Evolutionary conservation across 176 grass and related monocot species (phyloP).

Genomic region (Zizania latifolia): DNA sequence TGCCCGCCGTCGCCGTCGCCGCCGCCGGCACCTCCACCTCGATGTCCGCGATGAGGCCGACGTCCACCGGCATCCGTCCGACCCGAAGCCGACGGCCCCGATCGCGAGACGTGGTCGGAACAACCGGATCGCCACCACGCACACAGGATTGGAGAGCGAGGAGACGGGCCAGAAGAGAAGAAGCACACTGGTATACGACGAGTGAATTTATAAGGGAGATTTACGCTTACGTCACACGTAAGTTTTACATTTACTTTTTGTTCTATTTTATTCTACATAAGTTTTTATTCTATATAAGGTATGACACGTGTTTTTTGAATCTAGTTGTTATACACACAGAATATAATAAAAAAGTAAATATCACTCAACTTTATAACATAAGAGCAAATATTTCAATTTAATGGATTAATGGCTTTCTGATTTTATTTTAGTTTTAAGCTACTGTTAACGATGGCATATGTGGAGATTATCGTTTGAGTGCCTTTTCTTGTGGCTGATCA

Average conservation of each 20-base stretch:
- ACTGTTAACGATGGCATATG: neutral
- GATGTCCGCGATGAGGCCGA: neutral
- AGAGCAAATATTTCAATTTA: too few relatives aligned
- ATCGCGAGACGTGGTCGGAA: neutral
- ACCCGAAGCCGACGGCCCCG: neutral
- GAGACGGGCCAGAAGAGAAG: neutral
- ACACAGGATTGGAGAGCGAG: neutral
- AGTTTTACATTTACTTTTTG: too few relatives aligned
- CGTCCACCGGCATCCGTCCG: conserved; percentile 35
- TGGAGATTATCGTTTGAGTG: conserved; percentile 15
- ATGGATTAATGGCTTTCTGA: neutral
- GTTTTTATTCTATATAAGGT: too few relatives aligned
- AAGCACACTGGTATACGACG: too few relatives aligned
- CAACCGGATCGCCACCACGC: neutral
- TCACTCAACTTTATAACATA: too few relatives aligned
- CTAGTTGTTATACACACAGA: too few relatives aligned
- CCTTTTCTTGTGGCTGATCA: neutral
- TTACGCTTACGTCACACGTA: too few relatives aligned
- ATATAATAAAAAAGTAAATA: too few relatives aligned
- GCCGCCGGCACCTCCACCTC: conserved; percentile 15
- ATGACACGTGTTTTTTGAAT: too few relatives aligned
- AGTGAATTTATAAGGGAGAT: neutral
- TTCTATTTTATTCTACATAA: too few relatives aligned
- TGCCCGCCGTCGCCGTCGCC: neutral
- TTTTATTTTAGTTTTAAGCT: conserved; percentile 1